Evolutionary conservation across 805 yeast genomes (phyloP), one percentile per base, ranked within the genome.

Genomic region (Candida awuae): DNA sequence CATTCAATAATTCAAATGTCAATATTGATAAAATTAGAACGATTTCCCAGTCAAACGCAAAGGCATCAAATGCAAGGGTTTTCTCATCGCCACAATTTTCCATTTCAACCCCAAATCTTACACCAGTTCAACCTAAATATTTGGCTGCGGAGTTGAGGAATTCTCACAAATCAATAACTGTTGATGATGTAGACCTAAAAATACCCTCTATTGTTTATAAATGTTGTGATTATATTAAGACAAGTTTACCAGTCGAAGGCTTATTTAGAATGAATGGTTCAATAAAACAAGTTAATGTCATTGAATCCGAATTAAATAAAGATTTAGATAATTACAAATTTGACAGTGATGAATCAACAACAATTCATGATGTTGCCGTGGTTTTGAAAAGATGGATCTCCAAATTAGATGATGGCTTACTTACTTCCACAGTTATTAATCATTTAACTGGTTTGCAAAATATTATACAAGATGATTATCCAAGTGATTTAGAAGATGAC

Each of bases 261-360:
- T 48, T 62, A n/a, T 62, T 62, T 42, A 45, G 67, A 43, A 55
- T 62, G 41, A 62, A 61, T 42, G 63, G 65, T 6, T 52, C 63
- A 10, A 46, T 62, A 23, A 54, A 54, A 31, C 62, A 61, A 36
- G 54, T 61, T 25, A 58, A 55, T 35, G 30, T 39, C 16, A 48
- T 62, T 33, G 67, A 62, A 38, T 8, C 35, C 5, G 38, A 42
- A 34, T 49, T 62, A 18, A 39, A 44, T 4, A 34, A 43, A n/a
- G 54, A 56, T 30, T 31, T 53, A 9, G 48, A 46, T 32, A 14
- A 32, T 15, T 51, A 46, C 41, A 42, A 48, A 12, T 52, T 54
- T 31, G 18, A 43, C 12, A 25, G 29, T 17, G 52, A 49, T 19
- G 31, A 34, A 7, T 29, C 3, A 51, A 38, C 42, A 4, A 54